Evolutionary conservation across 805 yeast species (phyloP).

Genomic region (Cyberlindnera misumaiensis): DNA sequence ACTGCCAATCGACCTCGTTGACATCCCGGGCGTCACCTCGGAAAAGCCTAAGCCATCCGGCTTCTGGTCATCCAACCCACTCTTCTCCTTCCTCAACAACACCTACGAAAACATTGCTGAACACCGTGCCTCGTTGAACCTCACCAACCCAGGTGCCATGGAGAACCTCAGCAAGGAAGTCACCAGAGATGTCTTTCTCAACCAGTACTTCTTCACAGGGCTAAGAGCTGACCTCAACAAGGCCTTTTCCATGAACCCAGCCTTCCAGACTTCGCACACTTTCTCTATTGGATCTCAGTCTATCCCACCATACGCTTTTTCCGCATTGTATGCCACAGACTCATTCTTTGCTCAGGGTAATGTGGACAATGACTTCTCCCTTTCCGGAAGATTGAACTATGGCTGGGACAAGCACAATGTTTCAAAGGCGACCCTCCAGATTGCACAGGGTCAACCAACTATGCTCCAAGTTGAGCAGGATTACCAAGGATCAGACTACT

Average conservation of each 20-base stretch:
- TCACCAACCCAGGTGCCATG: conserved; percentile 89
- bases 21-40: conserved; percentile 52
- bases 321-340: conserved; percentile 85
- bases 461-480: conserved; percentile 97
- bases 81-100: conserved; percentile 71
- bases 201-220: conserved; percentile 89
- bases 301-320: conserved; percentile 85
- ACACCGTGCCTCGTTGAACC: conserved; percentile 76
- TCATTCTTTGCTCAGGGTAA: conserved; percentile 84
- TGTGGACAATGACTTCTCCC: conserved; percentile 76
- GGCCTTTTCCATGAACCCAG: conserved; percentile 85
- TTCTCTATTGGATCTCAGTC: conserved; percentile 81
- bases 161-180: conserved; percentile 94
- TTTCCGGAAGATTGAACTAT: conserved; percentile 85
- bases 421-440: conserved; percentile 82
- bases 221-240: conserved; percentile 94
- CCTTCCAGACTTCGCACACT: conserved; percentile 94
- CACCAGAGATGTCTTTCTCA: conserved; percentile 83
- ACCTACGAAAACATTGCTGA: conserved; percentile 64
- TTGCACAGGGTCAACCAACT: conserved; percentile 82
- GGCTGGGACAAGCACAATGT: conserved; percentile 78
- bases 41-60: conserved; percentile 46
- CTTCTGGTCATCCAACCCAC: conserved; percentile 79
- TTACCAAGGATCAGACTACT: conserved; percentile 81
- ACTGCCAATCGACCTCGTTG: conserved; percentile 52